Evolutionary conservation across 2,329 filamentous ascomycete genomes (phyloP), one percentile per base, ranked within the genome.

Genomic region (Xylariaceae sp.): DNA sequence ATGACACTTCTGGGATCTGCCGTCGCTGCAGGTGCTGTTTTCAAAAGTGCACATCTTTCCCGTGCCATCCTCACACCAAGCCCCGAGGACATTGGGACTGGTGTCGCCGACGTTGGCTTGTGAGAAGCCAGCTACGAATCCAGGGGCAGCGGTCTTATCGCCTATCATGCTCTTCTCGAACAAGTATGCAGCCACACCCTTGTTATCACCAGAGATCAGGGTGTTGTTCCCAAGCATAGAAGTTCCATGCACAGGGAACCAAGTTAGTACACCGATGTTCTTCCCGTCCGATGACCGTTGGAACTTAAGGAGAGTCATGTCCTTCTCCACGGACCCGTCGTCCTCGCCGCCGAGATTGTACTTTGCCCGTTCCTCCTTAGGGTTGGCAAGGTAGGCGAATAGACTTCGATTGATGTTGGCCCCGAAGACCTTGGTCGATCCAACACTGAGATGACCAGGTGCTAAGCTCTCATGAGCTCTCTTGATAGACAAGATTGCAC

Each of bases 211-310:
- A 2, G 92, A 87, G 54, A 94, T 84, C 11, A 96, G 80, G 0
- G 92, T 97, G 74, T 96, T 96, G 75, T 97, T 97, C 57, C 89
- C 88, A 23, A 92, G 84, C 74, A 97, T 84, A 0, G 91, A 96
- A 0, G 93, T 97, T 51, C 92, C 92, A 72, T 97, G 93, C 0
- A 92, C 89, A 2, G 93, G 85, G 72, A 93, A 96, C 90, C 92
- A 97, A 13, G 90, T 94, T 59, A 97, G 75, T 0, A 95, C 78
- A 10, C 91, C 92, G 48, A 91, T 84, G 59, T 87, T 88, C 74
- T 91, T 92, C 52, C 82, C 80, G 69, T 94, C 90, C 0, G 84
- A 87, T 8, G 84, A 82, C 44, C 89, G 83, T 65, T 86, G 85
- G 71, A 97, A 92, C 62, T 87, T 88, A 34, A 97, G 78, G 47